Percentiles rank a stretch among this genome's conserved stretches.
Evolutionary conservation across 331 rosid species (phyloP).

Genomic region (Malus hybrid): DNA sequence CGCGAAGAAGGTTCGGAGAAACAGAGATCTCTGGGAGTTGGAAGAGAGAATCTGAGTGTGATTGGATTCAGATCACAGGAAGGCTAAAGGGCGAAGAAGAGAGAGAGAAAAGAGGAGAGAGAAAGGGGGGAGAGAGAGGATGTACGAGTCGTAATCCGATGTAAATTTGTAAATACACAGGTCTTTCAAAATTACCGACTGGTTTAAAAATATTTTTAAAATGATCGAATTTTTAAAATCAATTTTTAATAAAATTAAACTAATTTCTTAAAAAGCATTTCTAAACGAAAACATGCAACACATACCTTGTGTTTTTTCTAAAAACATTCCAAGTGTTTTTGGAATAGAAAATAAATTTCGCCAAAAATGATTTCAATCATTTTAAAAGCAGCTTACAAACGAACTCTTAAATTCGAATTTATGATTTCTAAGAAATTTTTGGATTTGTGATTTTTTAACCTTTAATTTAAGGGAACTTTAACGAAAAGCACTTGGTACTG

Average conservation of each 20-base stretch:
- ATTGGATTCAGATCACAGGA: constrained; percentile 38
- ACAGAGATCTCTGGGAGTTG: constrained; percentile 26
- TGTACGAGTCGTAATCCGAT: constrained; percentile 6
- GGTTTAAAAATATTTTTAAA: fast-evolving
- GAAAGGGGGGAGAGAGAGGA: not conserved
- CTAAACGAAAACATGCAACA: no score
- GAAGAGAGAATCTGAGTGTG: constrained; percentile 8
- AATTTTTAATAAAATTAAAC: no score
- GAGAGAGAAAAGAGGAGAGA: constrained; percentile 2
- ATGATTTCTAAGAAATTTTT: not conserved
- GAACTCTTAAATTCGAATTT: not conserved
- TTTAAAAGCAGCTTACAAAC: no score
- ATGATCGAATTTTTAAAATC: no score
- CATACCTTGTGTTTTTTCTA: no score
- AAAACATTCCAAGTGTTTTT: no score
- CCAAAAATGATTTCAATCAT: fast-evolving
- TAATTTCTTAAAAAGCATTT: no score
- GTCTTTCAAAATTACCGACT: not conserved
- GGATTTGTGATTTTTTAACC: no score
- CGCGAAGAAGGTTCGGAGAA: constrained; percentile 2
- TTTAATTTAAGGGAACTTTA: no score
- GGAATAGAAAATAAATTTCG: no score
- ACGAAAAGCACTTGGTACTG: no score
- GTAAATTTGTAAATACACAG: not conserved
- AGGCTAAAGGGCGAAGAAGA: not conserved